Conservation (phyloP, 768 basidiomycete genomes). For the Grammothele lineata region DNA sequence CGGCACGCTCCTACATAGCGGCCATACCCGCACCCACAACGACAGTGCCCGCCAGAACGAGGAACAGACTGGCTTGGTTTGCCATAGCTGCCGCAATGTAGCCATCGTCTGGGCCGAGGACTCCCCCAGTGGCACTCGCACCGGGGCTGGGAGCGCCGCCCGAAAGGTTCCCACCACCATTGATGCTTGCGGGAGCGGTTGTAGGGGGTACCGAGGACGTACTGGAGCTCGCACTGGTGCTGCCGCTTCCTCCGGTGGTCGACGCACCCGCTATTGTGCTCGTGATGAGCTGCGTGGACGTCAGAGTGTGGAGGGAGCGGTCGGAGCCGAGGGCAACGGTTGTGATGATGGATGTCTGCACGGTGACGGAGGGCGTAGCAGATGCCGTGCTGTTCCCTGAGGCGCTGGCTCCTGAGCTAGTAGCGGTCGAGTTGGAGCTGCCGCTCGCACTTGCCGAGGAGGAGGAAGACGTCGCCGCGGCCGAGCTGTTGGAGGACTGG, state of each 20-base stretch:
- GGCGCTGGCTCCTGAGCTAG: background rate
- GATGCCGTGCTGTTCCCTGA: constrained; percentile 25
- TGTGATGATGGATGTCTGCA: constrained; percentile 28
- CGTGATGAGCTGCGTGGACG: constrained; percentile 42
- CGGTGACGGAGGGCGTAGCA: constrained; percentile 8
- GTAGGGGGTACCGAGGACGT: constrained; percentile 41
- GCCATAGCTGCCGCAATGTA: constrained; percentile 56
- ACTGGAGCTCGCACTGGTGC: constrained; percentile 29
- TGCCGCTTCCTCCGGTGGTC: constrained; percentile 23
- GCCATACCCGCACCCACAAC: constrained; percentile 46
- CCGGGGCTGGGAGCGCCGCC: constrained; percentile 63
- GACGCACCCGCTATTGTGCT: constrained; percentile 30
- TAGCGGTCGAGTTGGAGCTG: background rate
- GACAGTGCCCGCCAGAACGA: constrained; percentile 38
- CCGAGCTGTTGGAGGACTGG: constrained; percentile 9
- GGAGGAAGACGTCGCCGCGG: background rate
- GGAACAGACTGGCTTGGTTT: constrained; percentile 40
- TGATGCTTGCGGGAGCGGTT: constrained; percentile 53
- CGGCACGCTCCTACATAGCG: constrained; percentile 34
- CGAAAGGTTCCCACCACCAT: constrained; percentile 47
- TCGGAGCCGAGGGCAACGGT: constrained; percentile 35
- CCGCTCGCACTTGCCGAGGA: background rate
- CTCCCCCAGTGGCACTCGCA: constrained; percentile 36
- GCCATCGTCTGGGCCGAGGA: constrained; percentile 64
- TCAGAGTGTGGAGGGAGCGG: constrained; percentile 32